Conservation (phyloP, 2,329 filamentous ascomycete genomes). For the Alternaria postmessia region DNA sequence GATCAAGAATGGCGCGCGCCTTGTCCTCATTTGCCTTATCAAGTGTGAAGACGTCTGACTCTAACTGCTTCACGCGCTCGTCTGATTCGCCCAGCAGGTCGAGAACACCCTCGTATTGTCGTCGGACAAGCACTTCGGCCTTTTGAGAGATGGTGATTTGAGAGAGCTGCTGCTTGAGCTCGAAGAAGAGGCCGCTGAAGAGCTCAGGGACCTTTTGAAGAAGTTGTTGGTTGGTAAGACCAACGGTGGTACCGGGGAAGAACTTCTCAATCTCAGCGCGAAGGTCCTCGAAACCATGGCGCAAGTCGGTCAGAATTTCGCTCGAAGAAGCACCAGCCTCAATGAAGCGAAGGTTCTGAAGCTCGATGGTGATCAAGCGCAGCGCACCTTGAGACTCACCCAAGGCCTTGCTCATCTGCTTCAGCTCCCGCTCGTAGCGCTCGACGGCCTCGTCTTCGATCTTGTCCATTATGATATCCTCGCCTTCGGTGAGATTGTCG, state of each 20-base stretch:
- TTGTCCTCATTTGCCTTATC: constrained; percentile 50
- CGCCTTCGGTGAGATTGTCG: constrained; percentile 35
- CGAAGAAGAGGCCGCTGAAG: constrained; percentile 49
- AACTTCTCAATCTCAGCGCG: constrained; percentile 52
- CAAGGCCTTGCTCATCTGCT: constrained; percentile 48
- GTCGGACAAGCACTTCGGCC: constrained; percentile 49
- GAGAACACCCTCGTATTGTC: constrained; percentile 42
- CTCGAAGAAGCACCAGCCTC: constrained; percentile 41
- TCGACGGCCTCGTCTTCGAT: constrained; percentile 48
- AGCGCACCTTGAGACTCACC: constrained; percentile 53
- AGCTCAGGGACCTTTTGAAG: constrained; percentile 49
- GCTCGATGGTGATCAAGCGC: constrained; percentile 54
- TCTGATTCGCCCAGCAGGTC: constrained; percentile 42
- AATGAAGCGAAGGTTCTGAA: constrained; percentile 54
- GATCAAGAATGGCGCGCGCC: constrained; percentile 47
- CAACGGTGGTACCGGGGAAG: constrained; percentile 50
- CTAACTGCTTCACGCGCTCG: constrained; percentile 48
- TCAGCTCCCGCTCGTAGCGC: constrained; percentile 52
- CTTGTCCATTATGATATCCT: constrained; percentile 31
- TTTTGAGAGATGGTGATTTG: constrained; percentile 44
- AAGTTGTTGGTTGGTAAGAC: constrained; percentile 51
- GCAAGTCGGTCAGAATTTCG: constrained; percentile 51
- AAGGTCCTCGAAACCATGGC: constrained; percentile 52
- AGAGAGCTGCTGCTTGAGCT: constrained; percentile 42
- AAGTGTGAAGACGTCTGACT: constrained; percentile 48